Percentiles rank a stretch among this genome's conserved stretches.
These are phyloP conservation scores for Jackrogersella multiformis DNA, from an alignment of 495 filamentous ascomycete species.

Conservation along the genomic window DNA sequence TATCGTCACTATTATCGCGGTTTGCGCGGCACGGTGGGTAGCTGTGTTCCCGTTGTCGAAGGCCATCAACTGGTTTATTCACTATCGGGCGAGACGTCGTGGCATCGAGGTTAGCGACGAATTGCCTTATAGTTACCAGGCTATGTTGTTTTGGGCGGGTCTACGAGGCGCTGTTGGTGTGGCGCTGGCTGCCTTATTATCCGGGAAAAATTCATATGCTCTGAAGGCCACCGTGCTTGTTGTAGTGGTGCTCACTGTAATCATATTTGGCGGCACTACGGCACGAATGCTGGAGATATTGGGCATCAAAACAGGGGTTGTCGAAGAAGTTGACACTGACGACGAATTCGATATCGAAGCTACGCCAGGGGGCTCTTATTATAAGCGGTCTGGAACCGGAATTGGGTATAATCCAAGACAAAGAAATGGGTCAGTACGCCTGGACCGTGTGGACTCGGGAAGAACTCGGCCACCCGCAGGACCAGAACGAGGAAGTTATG, in stretches of 20 bases:
- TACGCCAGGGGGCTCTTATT: slow-evolving; percentile 73
- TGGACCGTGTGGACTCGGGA: slow-evolving; percentile 41
- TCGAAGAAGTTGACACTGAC: slow-evolving; percentile 95
- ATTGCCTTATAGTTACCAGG: slow-evolving; percentile 90
- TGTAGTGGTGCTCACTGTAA: slow-evolving; percentile 96
- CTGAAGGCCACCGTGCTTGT: slow-evolving; percentile 93
- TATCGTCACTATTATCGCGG: slow-evolving; percentile 87
- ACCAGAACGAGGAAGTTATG: slow-evolving; percentile 59
- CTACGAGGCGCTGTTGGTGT: slow-evolving; percentile 96
- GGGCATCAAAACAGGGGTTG: slow-evolving; percentile 91
- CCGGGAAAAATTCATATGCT: slow-evolving; percentile 77
- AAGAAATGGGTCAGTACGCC: slow-evolving; percentile 47
- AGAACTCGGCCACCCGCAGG: slow-evolving; percentile 49
- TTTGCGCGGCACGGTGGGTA: slow-evolving; percentile 89
- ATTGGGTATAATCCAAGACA: slow-evolving; percentile 79
- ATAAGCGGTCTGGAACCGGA: slow-evolving; percentile 74
- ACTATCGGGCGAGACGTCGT: slow-evolving; percentile 82
- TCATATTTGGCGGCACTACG: slow-evolving; percentile 97
- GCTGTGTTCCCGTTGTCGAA: slow-evolving; percentile 93
- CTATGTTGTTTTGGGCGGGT: slow-evolving; percentile 98
- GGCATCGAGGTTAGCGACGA: slow-evolving; percentile 87
- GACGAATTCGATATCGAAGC: slow-evolving; percentile 99
- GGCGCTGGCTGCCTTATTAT: slow-evolving; percentile 89
- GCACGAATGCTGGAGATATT: slow-evolving; percentile 98
- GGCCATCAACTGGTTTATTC: slow-evolving; percentile 92